Evolutionary conservation across 495 filamentous ascomycete genomes (phyloP).

Genomic region (Chlorociboria aeruginascens): DNA sequence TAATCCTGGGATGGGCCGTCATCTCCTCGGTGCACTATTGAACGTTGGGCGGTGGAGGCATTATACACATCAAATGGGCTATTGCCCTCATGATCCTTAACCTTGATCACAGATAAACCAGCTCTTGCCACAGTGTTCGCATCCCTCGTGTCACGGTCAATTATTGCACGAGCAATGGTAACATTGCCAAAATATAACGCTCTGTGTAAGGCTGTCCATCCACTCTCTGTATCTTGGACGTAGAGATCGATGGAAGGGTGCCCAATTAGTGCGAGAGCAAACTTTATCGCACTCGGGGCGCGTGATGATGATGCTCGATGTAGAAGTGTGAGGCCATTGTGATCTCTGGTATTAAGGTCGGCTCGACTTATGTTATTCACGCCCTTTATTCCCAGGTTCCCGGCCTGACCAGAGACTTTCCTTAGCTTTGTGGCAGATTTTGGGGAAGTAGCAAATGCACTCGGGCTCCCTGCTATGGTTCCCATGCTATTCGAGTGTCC

Average conservation of each 20-base stretch:
- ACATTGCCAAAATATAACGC: constrained; percentile 90
- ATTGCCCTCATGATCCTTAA: constrained; percentile 90
- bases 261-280: constrained; percentile 65
- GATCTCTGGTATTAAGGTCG: constrained; percentile 75
- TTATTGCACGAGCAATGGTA: constrained; percentile 66
- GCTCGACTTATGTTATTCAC: constrained; percentile 17
- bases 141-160: constrained; percentile 62
- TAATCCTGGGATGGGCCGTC: constrained; percentile 22
- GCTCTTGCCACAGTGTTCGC: constrained; percentile 30
- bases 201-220: constrained; percentile 90
- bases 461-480: constrained; percentile 12
- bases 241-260: constrained; percentile 81
- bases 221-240: constrained; percentile 76
- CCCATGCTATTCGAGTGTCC: constrained; percentile 13
- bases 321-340: constrained; percentile 67
- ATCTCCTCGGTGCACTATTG: constrained; percentile 23
- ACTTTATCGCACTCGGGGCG: constrained; percentile 50
- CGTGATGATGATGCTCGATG: constrained; percentile 72
- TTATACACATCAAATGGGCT: constrained; percentile 89
- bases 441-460: constrained; percentile 32
- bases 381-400: constrained; percentile 5
- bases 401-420: constrained; percentile 27
- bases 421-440: constrained; percentile 30
- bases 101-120: constrained; percentile 63
- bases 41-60: constrained; percentile 57